These are phyloP conservation scores for Moesziomyces antarcticus DNA, from an alignment of 1,284 basidiomycete species.

Conservation along the genomic window DNA sequence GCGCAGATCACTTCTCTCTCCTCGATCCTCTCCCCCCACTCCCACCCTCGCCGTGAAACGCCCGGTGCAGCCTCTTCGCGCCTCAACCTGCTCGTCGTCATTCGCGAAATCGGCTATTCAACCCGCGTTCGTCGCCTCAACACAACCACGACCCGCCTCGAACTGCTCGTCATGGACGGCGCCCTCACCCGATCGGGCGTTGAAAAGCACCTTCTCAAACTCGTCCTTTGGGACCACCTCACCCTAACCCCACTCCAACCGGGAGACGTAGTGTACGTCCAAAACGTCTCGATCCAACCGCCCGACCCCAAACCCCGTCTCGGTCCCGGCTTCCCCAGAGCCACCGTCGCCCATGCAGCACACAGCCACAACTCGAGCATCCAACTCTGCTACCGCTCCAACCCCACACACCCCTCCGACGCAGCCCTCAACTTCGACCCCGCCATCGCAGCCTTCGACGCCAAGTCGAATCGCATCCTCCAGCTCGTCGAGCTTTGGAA, in stretches of 20 bases:
- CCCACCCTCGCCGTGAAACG: conserved; percentile 2
- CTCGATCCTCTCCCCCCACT: conserved; percentile 10
- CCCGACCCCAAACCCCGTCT: conserved; percentile 2
- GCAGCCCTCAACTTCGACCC: conserved; percentile 18
- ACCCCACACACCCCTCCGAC: not conserved
- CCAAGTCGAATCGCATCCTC: conserved; percentile 8
- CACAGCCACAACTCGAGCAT: not conserved
- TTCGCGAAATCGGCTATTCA: conserved; percentile 25
- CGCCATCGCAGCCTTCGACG: conserved; percentile 20
- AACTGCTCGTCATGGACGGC: conserved; percentile 36
- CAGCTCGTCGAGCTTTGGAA: not conserved
- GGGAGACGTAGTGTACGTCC: conserved; percentile 25
- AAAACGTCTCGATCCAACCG: conserved; percentile 9
- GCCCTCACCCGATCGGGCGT: not conserved
- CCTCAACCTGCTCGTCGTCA: conserved; percentile 31
- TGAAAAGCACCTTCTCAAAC: conserved; percentile 17
- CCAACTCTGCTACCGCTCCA: conserved; percentile 24
- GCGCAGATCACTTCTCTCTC: conserved; percentile 14
- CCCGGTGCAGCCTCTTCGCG: conserved; percentile 1
- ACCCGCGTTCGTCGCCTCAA: conserved; percentile 4
- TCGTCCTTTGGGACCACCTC: conserved; percentile 24
- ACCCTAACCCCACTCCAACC: conserved; percentile 7
- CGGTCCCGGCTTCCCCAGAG: conserved; percentile 11
- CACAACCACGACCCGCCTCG: not conserved
- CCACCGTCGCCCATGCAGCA: conserved; percentile 3